These are phyloP conservation scores for Yamadazyma diospyri DNA, from an alignment of 1,139 yeast genomes.

Conservation along the genomic window DNA sequence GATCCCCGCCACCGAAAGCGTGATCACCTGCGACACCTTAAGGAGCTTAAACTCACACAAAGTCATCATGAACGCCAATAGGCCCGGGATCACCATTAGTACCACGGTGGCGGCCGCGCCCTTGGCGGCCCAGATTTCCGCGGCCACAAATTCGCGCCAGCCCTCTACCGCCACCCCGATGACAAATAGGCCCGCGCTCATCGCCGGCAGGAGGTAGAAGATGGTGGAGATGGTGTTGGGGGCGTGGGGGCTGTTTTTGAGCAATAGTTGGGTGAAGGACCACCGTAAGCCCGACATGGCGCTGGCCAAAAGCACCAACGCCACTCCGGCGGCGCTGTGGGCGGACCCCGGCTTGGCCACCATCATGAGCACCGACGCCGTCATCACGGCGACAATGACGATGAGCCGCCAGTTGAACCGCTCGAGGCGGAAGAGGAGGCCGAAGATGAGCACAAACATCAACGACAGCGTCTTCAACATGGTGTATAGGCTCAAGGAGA, in stretches of 20 bases:
- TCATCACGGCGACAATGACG: slow-evolving; percentile 72
- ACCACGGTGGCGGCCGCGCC: slow-evolving; percentile 54
- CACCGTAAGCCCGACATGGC: slow-evolving; percentile 87
- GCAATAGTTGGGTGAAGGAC: slow-evolving; percentile 85
- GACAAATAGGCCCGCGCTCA: slow-evolving; percentile 59
- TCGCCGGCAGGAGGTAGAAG: slow-evolving; percentile 77
- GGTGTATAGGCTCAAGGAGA: slow-evolving; percentile 84
- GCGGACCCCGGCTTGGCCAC: slow-evolving; percentile 45
- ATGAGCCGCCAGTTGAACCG: slow-evolving; percentile 62
- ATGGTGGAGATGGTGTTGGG: slow-evolving; percentile 81
- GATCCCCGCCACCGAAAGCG: slow-evolving; percentile 87
- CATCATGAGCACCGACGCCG: slow-evolving; percentile 83
- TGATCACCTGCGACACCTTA: slow-evolving; percentile 78
- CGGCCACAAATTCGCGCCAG: slow-evolving; percentile 43
- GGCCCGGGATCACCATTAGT: slow-evolving; percentile 74
- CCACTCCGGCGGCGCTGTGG: slow-evolving; percentile 49
- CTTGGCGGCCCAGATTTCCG: slow-evolving; percentile 60
- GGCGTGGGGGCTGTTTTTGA: slow-evolving; percentile 57
- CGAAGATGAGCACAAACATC: slow-evolving; percentile 84
- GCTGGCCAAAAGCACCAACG: slow-evolving; percentile 73
- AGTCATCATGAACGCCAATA: slow-evolving; percentile 87
- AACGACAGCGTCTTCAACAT: slow-evolving; percentile 85
- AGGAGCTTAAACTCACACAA: slow-evolving; percentile 81
- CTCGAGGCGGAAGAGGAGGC: slow-evolving; percentile 76
- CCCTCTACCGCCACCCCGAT: slow-evolving; percentile 71